A percentile compares a stretch with the other conserved stretches of the same genome.
These are phyloP conservation scores for Sordariomycetes sp. DNA, from an alignment of 2,329 filamentous ascomycete species.

Conservation along the genomic window DNA sequence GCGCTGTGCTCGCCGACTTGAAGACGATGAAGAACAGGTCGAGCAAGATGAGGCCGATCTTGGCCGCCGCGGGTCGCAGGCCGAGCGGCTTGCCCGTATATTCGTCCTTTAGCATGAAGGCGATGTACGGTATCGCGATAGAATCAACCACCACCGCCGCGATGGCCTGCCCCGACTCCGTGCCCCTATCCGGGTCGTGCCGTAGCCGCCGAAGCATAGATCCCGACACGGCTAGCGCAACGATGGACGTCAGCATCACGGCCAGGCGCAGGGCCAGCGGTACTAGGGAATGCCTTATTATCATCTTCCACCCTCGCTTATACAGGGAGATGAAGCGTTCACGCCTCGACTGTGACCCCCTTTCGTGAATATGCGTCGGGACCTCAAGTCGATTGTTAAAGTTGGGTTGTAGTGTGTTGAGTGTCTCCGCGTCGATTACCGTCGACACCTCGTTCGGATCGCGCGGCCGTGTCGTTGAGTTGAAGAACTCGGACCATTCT, in stretches of 20 bases:
- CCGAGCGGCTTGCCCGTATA: slow-evolving; percentile 90
- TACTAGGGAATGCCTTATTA: slow-evolving; percentile 73
- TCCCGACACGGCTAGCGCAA: slow-evolving; percentile 66
- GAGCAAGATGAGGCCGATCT: slow-evolving; percentile 78
- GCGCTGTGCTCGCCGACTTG: slow-evolving; percentile 80
- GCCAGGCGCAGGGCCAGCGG: slow-evolving; percentile 72
- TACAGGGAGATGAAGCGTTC: slow-evolving; percentile 19
- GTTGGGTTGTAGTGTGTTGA: slow-evolving; percentile 31
- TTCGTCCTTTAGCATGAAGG: slow-evolving; percentile 93
- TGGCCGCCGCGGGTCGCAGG: slow-evolving; percentile 68
- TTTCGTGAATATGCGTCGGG: slow-evolving; percentile 3
- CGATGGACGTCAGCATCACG: slow-evolving; percentile 70
- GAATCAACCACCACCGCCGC: slow-evolving; percentile 86
- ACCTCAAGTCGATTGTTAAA: slow-evolving; percentile 20
- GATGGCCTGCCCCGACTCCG: slow-evolving; percentile 62
- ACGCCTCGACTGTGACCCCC: slow-evolving; percentile 12
- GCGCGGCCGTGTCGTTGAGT: slow-evolving; percentile 37
- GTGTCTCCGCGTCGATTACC: slow-evolving; percentile 29
- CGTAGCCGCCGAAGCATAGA: slow-evolving; percentile 52
- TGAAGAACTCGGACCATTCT: slow-evolving; percentile 39
- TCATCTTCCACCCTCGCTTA: slow-evolving; percentile 50
- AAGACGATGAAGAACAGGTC: slow-evolving; percentile 97
- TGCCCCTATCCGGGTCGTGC: slow-evolving; percentile 16
- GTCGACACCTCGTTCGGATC: slow-evolving; percentile 31
- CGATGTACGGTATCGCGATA: slow-evolving; percentile 76